Evolutionary conservation across 1,139 yeast genomes (phyloP), one percentile per base, ranked within the genome.

Genomic region (Sugiyamaella castrensis): DNA sequence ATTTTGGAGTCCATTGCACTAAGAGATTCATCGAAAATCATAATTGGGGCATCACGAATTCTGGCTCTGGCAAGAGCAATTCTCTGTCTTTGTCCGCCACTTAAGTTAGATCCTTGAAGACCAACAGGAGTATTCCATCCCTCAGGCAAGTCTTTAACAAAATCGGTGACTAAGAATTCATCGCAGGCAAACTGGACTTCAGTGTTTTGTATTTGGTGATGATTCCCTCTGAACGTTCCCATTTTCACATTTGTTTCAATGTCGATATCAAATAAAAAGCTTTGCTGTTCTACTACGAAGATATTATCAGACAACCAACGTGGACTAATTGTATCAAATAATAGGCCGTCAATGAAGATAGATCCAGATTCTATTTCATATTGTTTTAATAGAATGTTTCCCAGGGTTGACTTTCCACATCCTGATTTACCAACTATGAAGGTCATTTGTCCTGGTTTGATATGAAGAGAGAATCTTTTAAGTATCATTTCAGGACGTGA

Each of bases 1-100:
- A 75, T 75, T 0, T 59, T 58, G 2, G 67, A 65, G 64, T 91
- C 97, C 51, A 92, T 67, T 0, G 97, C 96, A 51, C 92, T 83
- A 3, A 87, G 71, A 1, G 95, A 79, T 64, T 92, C 98, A 68
- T 92, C 98, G 28, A 89, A 70, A 10, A 92, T 77, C 52, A 92
- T 69, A 2, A 92, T 75, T 0, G 91, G 85, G 0, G 94, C 68
- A 59, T 91, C 77, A 53, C 88, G 73, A 4, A 89, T 57, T 53
- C 74, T 75, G 0, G 97, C 97, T 51, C 97, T 75, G 0, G 97
- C 96, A 28, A 92, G 63, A 0, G 92, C 84, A 3, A 92, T 71
- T 51, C 91, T 71, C 66, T 92, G 98, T 48, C 76, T 78, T 64
- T 92, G 96, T 0, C 98, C 98, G 3, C 98, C 98, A 55, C 96